Conservation (phyloP, 345 rosid species). For the Euphorbia peplus region DNA sequence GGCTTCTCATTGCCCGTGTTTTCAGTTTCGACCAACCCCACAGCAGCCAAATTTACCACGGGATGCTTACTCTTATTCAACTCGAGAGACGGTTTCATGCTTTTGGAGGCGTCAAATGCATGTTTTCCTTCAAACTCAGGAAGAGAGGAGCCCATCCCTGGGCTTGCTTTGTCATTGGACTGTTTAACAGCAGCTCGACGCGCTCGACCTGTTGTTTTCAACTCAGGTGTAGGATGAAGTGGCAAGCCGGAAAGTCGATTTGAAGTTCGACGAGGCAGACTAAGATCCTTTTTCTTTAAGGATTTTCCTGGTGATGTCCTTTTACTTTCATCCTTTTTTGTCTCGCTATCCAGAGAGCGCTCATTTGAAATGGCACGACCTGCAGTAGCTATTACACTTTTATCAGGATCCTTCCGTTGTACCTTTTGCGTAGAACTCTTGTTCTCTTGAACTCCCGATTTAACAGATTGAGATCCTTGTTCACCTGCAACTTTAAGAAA, state of each 20-base stretch:
- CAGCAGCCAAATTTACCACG: conserved; percentile 19
- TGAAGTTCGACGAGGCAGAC: conserved; percentile 65
- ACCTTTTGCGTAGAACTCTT: conserved; percentile 29
- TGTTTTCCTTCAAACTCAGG: conserved; percentile 18
- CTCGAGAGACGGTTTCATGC: conserved; percentile 8
- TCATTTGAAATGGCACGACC: conserved; percentile 19
- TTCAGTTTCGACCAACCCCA: conserved; percentile 25
- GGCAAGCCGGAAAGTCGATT: conserved; percentile 86
- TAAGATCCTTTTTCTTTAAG: conserved; percentile 34
- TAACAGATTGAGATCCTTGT: conserved; percentile 20
- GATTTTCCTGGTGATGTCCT: conserved; percentile 26
- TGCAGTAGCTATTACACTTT: conserved; percentile 19
- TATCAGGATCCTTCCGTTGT: conserved; percentile 26
- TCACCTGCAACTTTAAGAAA: conserved; percentile 32
- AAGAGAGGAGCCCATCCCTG: conserved; percentile 23
- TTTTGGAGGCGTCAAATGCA: conserved; percentile 17
- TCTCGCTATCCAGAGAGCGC: conserved; percentile 25
- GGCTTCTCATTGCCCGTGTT: conserved; percentile 14
- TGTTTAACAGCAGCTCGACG: conserved; percentile 35
- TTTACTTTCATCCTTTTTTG: conserved; percentile 25
- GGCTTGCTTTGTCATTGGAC: conserved; percentile 22
- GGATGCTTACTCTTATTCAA: conserved; percentile 24
- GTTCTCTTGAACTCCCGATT: conserved; percentile 32
- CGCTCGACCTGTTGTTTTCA: conserved; percentile 41
- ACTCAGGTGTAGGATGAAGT: conserved; percentile 62